Conservation (phyloP, 2,329 filamentous ascomycete genomes). For the Penicillium nordicum region DNA sequence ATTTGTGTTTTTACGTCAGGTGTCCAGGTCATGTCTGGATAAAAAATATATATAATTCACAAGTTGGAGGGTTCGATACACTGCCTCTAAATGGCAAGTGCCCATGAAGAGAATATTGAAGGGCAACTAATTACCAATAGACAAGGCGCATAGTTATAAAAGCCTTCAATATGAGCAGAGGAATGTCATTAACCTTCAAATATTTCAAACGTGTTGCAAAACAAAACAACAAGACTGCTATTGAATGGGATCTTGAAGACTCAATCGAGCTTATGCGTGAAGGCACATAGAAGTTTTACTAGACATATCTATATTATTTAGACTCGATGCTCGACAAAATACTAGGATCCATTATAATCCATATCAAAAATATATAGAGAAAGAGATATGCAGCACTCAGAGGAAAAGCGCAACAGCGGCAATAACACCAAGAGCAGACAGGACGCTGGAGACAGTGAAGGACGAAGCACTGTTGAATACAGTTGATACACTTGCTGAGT, state of each 20-base stretch:
- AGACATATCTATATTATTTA: background rate
- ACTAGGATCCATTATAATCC: background rate
- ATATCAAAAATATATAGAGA: too few species aligned
- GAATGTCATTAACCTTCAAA: background rate
- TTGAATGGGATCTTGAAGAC: background rate
- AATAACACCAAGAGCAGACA: background rate
- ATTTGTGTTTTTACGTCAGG: background rate
- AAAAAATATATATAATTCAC: background rate
- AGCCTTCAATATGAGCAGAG: background rate
- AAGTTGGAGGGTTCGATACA: background rate
- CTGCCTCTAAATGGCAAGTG: background rate
- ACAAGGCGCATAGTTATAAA: too few species aligned
- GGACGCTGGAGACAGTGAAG: background rate
- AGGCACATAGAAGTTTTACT: background rate
- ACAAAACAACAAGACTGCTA: background rate
- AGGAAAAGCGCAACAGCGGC: background rate
- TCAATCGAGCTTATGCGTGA: background rate
- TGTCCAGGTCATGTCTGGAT: background rate
- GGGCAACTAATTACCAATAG: background rate
- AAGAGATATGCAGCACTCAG: background rate
- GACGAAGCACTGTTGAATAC: slow-evolving; percentile 1
- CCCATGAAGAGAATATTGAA: background rate
- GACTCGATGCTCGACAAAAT: background rate
- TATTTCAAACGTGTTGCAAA: background rate
- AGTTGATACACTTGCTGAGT: background rate